A percentile compares a stretch with the other conserved stretches of the same genome.
phyloP scores from a whole-genome alignment of 2,329 filamentous ascomycete species.

The Trichophyton simii region DNA sequence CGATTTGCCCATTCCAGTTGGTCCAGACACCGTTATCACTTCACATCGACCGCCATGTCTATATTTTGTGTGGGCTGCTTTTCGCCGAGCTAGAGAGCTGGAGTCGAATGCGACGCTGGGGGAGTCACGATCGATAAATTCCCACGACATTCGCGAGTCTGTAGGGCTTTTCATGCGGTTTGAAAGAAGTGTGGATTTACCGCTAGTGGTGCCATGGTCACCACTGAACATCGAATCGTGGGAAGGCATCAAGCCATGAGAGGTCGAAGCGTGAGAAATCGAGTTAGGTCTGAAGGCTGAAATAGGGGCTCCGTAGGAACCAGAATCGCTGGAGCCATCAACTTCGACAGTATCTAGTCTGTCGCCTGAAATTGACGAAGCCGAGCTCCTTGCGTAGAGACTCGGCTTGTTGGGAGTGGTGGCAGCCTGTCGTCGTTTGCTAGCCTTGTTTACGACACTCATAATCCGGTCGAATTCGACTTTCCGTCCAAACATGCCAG shows the following conservation, averaged over 20 bases:
- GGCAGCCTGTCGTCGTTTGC: slow-evolving; percentile 46
- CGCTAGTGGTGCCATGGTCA: slow-evolving; percentile 24
- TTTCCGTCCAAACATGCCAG: slow-evolving; percentile 65
- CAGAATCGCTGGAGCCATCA: slow-evolving; percentile 45
- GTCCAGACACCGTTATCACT: slow-evolving; percentile 45
- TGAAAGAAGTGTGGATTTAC: slow-evolving; percentile 18
- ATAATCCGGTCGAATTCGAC: slow-evolving; percentile 59
- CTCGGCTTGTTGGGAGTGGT: slow-evolving; percentile 22
- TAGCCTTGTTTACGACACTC: slow-evolving; percentile 62
- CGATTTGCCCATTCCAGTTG: slow-evolving; percentile 48
- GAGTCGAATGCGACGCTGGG: slow-evolving; percentile 7
- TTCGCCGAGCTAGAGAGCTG: slow-evolving; percentile 20
- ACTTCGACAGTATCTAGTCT: slow-evolving; percentile 38
- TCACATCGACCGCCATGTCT: slow-evolving; percentile 46
- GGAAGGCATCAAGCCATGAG: slow-evolving; percentile 15
- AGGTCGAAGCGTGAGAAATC: slow-evolving; percentile 14
- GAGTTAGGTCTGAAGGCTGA: slow-evolving; percentile 28
- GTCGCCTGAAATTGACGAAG: slow-evolving; percentile 41
- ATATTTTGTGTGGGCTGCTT: slow-evolving; percentile 37
- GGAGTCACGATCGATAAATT: slow-evolving; percentile 26
- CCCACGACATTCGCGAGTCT: slow-evolving; percentile 26
- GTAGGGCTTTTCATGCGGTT: slow-evolving; percentile 26
- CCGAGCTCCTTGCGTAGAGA: slow-evolving; percentile 38
- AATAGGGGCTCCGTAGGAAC: slow-evolving; percentile 26
- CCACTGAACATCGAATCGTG: slow-evolving; percentile 26